phyloP scores from a whole-genome alignment of 192 early-diverging fungal species.

The Backusella tuberculispora region DNA sequence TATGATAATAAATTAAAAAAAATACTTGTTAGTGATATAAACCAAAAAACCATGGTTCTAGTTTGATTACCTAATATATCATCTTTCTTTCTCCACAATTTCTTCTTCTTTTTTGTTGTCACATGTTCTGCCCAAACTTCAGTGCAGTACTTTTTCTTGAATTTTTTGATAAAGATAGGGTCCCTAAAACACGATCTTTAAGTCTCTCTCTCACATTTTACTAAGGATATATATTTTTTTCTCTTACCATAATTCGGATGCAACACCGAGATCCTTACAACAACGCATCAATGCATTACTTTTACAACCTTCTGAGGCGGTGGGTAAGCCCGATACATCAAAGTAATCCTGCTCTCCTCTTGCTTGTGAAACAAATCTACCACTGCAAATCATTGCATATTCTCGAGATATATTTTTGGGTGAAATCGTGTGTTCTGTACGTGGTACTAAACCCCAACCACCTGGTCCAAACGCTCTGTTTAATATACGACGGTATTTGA shows the following conservation, averaged over 20 bases:
- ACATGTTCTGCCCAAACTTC: slow-evolving; percentile 78
- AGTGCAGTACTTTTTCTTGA: slow-evolving; percentile 81
- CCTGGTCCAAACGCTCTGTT: slow-evolving; percentile 96
- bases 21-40: neutral
- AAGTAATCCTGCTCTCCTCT: slow-evolving; percentile 96
- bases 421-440: slow-evolving; percentile 84
- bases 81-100: slow-evolving; percentile 86
- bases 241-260: slow-evolving; percentile 84
- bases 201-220: neutral
- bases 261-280: slow-evolving; percentile 95
- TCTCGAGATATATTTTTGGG: slow-evolving; percentile 84
- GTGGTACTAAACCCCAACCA: slow-evolving; percentile 86
- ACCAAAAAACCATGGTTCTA: no score
- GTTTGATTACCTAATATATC: slow-evolving; percentile 32
- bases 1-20: neutral
- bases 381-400: slow-evolving; percentile 87
- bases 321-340: slow-evolving; percentile 72
- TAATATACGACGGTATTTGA: slow-evolving; percentile 95
- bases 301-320: slow-evolving; percentile 87
- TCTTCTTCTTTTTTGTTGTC: slow-evolving; percentile 76
- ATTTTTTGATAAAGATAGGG: slow-evolving; percentile 84
- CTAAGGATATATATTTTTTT: neutral
- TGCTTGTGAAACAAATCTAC: slow-evolving; percentile 85
- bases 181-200: slow-evolving; percentile 56
- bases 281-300: slow-evolving; percentile 94